phyloP scores from a whole-genome alignment of 2,329 filamentous ascomycete species.

The Alternaria panax region DNA sequence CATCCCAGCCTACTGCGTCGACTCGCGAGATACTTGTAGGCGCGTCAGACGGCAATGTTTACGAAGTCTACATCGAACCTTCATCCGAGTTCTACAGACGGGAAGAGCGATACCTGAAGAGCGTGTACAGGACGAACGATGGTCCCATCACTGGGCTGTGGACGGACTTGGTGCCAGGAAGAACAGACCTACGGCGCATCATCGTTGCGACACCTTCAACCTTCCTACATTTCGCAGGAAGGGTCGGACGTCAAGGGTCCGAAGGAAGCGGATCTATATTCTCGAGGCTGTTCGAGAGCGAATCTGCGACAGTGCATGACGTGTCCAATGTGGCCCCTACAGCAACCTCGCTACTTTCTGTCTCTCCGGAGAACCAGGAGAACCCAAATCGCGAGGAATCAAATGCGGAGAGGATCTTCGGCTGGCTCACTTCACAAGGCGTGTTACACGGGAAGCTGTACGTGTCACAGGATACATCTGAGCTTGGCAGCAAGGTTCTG shows the following conservation, averaged over 20 bases:
- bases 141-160: constrained; percentile 85
- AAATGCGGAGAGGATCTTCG: constrained; percentile 75
- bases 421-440: constrained; percentile 88
- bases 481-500: constrained; percentile 78
- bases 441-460: constrained; percentile 85
- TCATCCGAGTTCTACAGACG: constrained; percentile 93
- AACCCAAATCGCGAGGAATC: constrained; percentile 59
- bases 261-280: constrained; percentile 89
- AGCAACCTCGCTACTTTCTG: constrained; percentile 71
- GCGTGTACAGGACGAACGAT: constrained; percentile 81
- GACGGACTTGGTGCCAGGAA: constrained; percentile 75
- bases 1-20: constrained; percentile 87
- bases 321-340: constrained; percentile 66
- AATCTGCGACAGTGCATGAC: constrained; percentile 80
- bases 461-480: constrained; percentile 65
- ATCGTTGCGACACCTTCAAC: constrained; percentile 80
- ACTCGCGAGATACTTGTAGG: constrained; percentile 94
- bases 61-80: constrained; percentile 94
- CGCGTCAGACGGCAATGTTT: constrained; percentile 91
- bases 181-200: constrained; percentile 76
- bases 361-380: constrained; percentile 76
- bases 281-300: constrained; percentile 84
- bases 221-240: constrained; percentile 82
- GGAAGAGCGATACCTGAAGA: constrained; percentile 90
- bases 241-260: constrained; percentile 72